These are phyloP conservation scores for Aspergillus affinis DNA, from an alignment of 495 filamentous ascomycete genomes.

Conservation along the genomic window DNA sequence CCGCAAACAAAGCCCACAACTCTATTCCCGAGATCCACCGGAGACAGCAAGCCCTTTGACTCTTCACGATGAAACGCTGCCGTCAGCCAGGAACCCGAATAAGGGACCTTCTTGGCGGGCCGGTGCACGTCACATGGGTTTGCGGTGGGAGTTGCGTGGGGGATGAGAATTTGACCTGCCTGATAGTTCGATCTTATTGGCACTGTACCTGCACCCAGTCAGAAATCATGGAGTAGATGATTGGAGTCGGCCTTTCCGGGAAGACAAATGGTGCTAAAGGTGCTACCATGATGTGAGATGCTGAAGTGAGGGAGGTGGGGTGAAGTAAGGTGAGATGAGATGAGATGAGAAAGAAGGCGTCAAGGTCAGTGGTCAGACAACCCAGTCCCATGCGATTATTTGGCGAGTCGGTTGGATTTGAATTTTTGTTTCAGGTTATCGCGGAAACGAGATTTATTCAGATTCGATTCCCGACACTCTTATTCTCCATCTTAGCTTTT, in stretches of 20 bases:
- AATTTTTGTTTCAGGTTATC: slow-evolving; percentile 20
- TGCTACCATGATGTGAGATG: no score
- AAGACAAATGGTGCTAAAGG: no score
- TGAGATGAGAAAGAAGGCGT: neutral
- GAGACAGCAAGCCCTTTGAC: neutral
- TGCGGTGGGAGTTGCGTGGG: neutral
- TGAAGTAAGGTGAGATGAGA: neutral
- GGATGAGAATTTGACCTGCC: neutral
- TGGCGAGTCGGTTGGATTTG: neutral
- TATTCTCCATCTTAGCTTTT: neutral
- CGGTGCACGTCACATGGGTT: neutral
- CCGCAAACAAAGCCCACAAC: neutral
- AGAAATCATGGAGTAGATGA: neutral
- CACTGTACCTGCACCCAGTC: neutral
- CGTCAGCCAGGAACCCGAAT: neutral
- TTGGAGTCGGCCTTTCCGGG: neutral
- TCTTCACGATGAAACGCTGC: slow-evolving; percentile 2
- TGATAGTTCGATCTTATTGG: neutral
- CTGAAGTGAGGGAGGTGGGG: no score
- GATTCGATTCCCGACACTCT: neutral
- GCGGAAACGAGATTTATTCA: slow-evolving; percentile 7
- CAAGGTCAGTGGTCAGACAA: neutral
- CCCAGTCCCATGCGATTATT: neutral
- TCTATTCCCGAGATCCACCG: neutral
- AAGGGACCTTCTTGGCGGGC: slow-evolving; percentile 4